Conservation (phyloP, 2,329 filamentous ascomycete genomes). For the Alternaria arbusti region DNA sequence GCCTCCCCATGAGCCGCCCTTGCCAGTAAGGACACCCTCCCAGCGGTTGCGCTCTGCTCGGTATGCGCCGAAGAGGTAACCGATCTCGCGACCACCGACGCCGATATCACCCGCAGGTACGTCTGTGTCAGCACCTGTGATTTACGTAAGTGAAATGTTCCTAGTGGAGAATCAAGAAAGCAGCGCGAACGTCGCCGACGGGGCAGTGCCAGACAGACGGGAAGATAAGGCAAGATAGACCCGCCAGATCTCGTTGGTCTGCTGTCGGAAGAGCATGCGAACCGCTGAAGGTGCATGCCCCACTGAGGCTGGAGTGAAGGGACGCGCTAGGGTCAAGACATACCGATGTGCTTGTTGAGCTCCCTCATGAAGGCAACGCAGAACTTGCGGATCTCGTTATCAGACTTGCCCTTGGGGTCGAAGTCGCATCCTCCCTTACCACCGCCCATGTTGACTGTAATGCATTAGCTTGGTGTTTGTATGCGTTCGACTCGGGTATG, state of each 20-base stretch:
- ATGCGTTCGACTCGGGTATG: neutral
- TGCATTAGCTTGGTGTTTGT: constrained; percentile 11
- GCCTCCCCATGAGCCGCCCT: constrained; percentile 92
- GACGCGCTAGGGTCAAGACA: constrained; percentile 15
- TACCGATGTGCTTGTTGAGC: constrained; percentile 85
- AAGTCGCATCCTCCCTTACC: constrained; percentile 98
- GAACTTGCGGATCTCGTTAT: constrained; percentile 97
- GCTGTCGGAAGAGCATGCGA: constrained; percentile 19
- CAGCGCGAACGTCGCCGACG: constrained; percentile 6
- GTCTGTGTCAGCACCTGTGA: constrained; percentile 78
- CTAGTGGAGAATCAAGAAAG: constrained; percentile 8
- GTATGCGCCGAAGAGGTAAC: constrained; percentile 94
- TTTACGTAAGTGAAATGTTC: constrained; percentile 50
- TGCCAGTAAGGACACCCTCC: constrained; percentile 96
- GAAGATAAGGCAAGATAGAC: constrained; percentile 20
- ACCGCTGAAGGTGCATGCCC: constrained; percentile 18
- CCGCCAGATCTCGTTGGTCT: constrained; percentile 20
- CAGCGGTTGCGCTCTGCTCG: constrained; percentile 85
- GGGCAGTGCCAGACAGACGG: constrained; percentile 9
- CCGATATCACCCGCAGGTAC: constrained; percentile 98
- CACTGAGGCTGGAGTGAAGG: constrained; percentile 12
- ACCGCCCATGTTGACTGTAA: constrained; percentile 88
- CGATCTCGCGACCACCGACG: constrained; percentile 89
- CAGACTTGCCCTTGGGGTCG: constrained; percentile 97
- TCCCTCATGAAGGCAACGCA: constrained; percentile 96